Evolutionary conservation across 352 stramenopile genomes (phyloP).

Genomic region (Globisporangium cylindrosporum): DNA sequence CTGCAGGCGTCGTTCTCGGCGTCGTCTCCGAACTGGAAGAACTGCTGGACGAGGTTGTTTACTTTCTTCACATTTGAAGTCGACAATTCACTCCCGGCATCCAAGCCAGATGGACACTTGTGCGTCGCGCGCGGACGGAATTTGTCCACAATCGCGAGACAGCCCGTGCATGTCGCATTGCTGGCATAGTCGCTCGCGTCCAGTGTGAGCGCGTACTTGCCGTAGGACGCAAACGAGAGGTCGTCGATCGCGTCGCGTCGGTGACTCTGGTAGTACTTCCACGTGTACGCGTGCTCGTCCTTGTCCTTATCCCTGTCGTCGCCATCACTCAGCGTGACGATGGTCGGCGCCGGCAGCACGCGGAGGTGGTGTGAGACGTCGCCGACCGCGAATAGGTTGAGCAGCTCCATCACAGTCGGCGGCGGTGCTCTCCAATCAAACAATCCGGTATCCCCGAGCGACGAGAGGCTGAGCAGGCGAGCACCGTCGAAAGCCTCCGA

Average conservation of each 20-base stretch:
- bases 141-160: constrained; percentile 55
- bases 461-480: constrained; percentile 15
- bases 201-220: constrained; percentile 56
- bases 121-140: constrained; percentile 44
- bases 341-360: constrained; percentile 11
- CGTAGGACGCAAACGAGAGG: constrained; percentile 40
- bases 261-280: constrained; percentile 54
- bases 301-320: background rate
- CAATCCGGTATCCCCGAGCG: constrained; percentile 15
- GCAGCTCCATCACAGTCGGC: constrained; percentile 15
- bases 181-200: constrained; percentile 43
- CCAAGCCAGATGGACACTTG: constrained; percentile 26
- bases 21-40: constrained; percentile 41
- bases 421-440: constrained; percentile 12
- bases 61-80: constrained; percentile 28
- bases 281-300: constrained; percentile 25
- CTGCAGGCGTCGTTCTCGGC: constrained; percentile 59
- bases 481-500: constrained; percentile 15
- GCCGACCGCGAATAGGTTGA: constrained; percentile 19
- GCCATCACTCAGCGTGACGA: constrained; percentile 15
- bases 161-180: constrained; percentile 43
- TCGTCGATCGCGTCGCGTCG: constrained; percentile 34
- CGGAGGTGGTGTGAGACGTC: constrained; percentile 13
- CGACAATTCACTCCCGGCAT: constrained; percentile 25
- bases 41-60: constrained; percentile 20